A percentile compares a stretch with the other conserved stretches of the same genome.
Conservation (phyloP, 2,329 filamentous ascomycete species). For the Podosphaera xanthii region DNA sequence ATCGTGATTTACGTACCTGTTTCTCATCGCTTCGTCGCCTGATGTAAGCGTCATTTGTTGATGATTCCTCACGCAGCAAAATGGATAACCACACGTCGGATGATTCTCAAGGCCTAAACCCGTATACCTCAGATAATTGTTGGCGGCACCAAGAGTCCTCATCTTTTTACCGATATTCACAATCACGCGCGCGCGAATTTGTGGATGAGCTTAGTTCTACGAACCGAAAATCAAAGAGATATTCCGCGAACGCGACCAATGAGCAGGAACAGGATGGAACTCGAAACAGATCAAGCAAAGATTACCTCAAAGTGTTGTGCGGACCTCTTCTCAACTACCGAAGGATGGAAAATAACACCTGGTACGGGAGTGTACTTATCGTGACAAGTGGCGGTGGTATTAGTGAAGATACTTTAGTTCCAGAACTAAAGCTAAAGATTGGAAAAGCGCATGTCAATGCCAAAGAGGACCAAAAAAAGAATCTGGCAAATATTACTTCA, state of each 20-base stretch:
- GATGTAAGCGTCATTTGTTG: too few species aligned
- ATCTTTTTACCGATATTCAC: conserved; percentile 21
- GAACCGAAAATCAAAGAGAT: background rate
- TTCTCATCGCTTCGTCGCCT: too few species aligned
- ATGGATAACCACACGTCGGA: conserved; percentile 13
- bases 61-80: background rate
- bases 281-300: conserved; percentile 2
- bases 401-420: conserved; percentile 27
- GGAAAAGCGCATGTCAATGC: background rate
- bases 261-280: conserved; percentile 2
- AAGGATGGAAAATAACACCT: conserved; percentile 42
- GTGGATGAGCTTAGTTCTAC: conserved; percentile 19
- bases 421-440: conserved; percentile 32
- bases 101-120: conserved; percentile 19
- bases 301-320: conserved; percentile 27
- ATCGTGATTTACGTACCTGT: too few species aligned
- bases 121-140: conserved; percentile 30
- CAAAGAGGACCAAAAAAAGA: background rate
- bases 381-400: conserved; percentile 52
- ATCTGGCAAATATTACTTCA: too few species aligned
- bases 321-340: conserved; percentile 62
- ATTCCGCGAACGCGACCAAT: conserved; percentile 1
- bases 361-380: conserved; percentile 71
- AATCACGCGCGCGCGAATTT: conserved; percentile 20
- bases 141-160: conserved; percentile 44